Percentiles rank a stretch among this genome's conserved stretches.
Evolutionary conservation across 1,139 yeast genomes (phyloP).

Genomic region (Taphrina communis): DNA sequence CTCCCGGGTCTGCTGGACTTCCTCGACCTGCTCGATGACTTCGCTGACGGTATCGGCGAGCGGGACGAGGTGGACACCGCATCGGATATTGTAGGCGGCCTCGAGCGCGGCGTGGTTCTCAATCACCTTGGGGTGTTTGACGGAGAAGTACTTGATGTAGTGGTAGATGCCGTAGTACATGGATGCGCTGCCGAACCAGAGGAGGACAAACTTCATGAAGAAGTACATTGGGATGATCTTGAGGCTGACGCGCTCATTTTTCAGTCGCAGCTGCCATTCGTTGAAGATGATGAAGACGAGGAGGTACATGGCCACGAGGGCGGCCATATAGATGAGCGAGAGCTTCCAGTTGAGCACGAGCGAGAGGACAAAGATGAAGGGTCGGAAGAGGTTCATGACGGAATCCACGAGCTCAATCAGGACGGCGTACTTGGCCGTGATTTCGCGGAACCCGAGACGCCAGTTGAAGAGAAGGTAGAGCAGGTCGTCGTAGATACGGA

Average conservation of each 20-base stretch:
- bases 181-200: constrained; percentile 25
- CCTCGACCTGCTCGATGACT: constrained; percentile 34
- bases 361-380: constrained; percentile 27
- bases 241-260: constrained; percentile 24
- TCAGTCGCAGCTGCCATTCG: constrained; percentile 17
- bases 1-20: constrained; percentile 23
- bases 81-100: constrained; percentile 28
- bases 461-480: constrained; percentile 33
- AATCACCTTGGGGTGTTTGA: constrained; percentile 24
- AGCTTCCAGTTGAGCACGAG: constrained; percentile 9
- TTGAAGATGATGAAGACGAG: constrained; percentile 25
- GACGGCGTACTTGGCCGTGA: constrained; percentile 23
- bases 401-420: constrained; percentile 19
- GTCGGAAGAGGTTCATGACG: constrained; percentile 29
- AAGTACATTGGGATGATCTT: constrained; percentile 25
- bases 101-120: constrained; percentile 31
- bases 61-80: constrained; percentile 12
- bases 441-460: constrained; percentile 25
- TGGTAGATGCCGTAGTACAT: constrained; percentile 30
- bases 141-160: constrained; percentile 28
- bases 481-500: constrained; percentile 25
- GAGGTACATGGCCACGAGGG: constrained; percentile 13
- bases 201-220: constrained; percentile 28
- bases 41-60: constrained; percentile 24
- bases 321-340: constrained; percentile 13